phyloP scores from a whole-genome alignment of 768 basidiomycete species.

The Pleurotus djamor region DNA sequence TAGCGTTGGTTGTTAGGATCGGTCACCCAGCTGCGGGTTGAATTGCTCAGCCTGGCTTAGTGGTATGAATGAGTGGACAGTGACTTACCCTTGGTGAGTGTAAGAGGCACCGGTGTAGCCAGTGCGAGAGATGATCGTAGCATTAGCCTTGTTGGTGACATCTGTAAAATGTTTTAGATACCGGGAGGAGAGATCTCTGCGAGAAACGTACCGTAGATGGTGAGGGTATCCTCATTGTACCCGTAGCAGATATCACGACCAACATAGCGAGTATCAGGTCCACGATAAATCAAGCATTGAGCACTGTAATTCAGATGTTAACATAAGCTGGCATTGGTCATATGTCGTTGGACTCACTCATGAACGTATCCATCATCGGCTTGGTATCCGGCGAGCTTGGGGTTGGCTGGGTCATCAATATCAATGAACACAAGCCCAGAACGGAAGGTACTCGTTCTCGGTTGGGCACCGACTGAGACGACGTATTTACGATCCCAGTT shows the following conservation, averaged over 20 bases:
- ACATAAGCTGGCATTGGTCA: not conserved
- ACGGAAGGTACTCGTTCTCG: slow-evolving; percentile 16
- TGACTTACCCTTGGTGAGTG: slow-evolving; percentile 28
- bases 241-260: slow-evolving; percentile 26
- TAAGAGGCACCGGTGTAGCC: slow-evolving; percentile 26
- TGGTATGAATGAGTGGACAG: not conserved
- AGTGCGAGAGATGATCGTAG: slow-evolving; percentile 22
- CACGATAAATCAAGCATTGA: slow-evolving; percentile 25
- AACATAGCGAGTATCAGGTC: slow-evolving; percentile 23
- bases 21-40: slow-evolving; percentile 15
- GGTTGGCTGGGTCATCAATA: slow-evolving; percentile 20
- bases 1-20: slow-evolving; percentile 22
- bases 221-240: slow-evolving; percentile 27
- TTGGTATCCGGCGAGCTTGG: slow-evolving; percentile 17
- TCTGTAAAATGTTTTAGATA: slow-evolving; percentile 3
- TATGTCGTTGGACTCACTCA: slow-evolving; percentile 8
- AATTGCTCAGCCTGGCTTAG: too few relatives aligned
- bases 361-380: slow-evolving; percentile 28
- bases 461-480: slow-evolving; percentile 20
- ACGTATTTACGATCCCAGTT: slow-evolving; percentile 16
- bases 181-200: not conserved
- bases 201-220: slow-evolving; percentile 16
- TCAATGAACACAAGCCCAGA: slow-evolving; percentile 27
- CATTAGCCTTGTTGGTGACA: slow-evolving; percentile 16
- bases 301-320: slow-evolving; percentile 12